Evolutionary conservation across 371 early-diverging fungal species (phyloP).

Genomic region (Mortierella sp.): DNA sequence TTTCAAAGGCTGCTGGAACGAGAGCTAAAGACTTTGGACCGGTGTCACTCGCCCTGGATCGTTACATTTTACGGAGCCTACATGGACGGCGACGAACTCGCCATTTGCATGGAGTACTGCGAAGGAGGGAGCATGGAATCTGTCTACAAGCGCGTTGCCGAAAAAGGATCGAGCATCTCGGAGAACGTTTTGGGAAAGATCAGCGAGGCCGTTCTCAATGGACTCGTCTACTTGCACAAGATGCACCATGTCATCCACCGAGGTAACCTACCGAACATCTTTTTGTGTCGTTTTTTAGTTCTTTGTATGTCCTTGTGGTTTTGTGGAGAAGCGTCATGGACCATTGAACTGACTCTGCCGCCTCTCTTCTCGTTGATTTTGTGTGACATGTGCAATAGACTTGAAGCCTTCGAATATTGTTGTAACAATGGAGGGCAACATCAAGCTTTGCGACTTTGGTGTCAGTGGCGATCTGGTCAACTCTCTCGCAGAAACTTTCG

Average conservation of each 20-base stretch:
- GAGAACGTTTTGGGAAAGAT: slow-evolving; percentile 86
- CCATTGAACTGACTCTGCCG: not conserved
- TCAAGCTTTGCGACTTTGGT: slow-evolving; percentile 97
- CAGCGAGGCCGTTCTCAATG: slow-evolving; percentile 85
- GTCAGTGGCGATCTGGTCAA: slow-evolving; percentile 92
- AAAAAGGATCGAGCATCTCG: slow-evolving; percentile 76
- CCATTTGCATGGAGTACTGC: slow-evolving; percentile 97
- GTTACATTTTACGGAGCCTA: slow-evolving; percentile 96
- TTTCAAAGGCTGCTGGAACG: slow-evolving; percentile 90
- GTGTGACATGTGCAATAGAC: slow-evolving; percentile 62
- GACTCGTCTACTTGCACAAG: slow-evolving; percentile 82
- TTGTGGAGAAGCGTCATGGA: not conserved
- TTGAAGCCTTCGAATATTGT: slow-evolving; percentile 95
- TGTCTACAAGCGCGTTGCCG: slow-evolving; percentile 79
- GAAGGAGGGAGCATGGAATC: slow-evolving; percentile 87
- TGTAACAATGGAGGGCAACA: slow-evolving; percentile 84
- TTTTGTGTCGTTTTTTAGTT: not conserved
- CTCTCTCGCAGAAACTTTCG: slow-evolving; percentile 94
- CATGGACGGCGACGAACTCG: slow-evolving; percentile 89
- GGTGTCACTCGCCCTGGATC: slow-evolving; percentile 93
- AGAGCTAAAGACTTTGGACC: slow-evolving; percentile 89
- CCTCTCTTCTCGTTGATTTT: not conserved
- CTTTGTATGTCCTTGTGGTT: not conserved
- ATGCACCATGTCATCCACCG: slow-evolving; percentile 88
- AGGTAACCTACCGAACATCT: slow-evolving; percentile 53